These are phyloP conservation scores for Ophiostoma sp. DNA, from an alignment of 2,329 filamentous ascomycete genomes.

Conservation along the genomic window DNA sequence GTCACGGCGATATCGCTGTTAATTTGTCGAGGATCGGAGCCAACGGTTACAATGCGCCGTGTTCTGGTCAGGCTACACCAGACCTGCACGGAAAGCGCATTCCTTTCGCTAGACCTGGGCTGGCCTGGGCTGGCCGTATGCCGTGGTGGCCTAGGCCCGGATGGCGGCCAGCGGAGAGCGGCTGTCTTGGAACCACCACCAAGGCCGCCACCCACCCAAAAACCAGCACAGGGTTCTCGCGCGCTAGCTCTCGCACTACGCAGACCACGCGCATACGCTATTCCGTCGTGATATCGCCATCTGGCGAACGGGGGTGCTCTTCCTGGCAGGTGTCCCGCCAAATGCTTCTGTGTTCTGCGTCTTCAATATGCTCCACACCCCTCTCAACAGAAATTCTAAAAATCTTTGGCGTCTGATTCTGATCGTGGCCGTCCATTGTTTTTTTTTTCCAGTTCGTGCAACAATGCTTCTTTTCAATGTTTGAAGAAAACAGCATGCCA, in stretches of 20 bases:
- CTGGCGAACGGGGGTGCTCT: background rate
- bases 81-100: background rate
- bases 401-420: background rate
- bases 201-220: constrained; percentile 2
- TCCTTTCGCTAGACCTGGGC: constrained; percentile 1
- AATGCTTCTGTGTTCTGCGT: background rate
- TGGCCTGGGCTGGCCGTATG: constrained; percentile 5
- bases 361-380: background rate
- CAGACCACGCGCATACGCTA: constrained; percentile 22
- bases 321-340: background rate
- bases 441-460: background rate
- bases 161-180: constrained; percentile 6
- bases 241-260: constrained; percentile 16
- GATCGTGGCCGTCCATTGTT: background rate
- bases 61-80: background rate
- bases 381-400: background rate
- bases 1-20: background rate
- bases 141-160: constrained; percentile 12
- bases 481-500: background rate
- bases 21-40: background rate
- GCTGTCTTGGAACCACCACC: background rate
- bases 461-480: background rate
- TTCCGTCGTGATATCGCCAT: constrained; percentile 22
- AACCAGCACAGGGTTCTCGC: background rate
- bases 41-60: background rate